Conservation (phyloP, 2,329 filamentous ascomycete species). For the Didymella keratinophila region DNA sequence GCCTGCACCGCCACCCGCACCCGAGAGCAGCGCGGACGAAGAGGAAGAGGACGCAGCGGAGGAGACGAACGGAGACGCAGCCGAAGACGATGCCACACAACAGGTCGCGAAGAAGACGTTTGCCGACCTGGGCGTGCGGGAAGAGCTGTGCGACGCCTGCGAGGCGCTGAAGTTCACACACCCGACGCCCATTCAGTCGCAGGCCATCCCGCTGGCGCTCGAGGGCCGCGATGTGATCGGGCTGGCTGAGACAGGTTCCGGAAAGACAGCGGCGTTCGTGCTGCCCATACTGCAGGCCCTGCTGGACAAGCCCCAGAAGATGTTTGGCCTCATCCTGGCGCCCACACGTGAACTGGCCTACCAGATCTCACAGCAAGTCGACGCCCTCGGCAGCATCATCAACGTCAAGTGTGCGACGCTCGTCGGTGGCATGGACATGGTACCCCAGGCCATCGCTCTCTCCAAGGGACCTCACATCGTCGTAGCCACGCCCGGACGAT, state of each 20-base stretch:
- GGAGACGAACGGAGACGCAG: slow-evolving; percentile 5
- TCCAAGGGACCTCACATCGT: slow-evolving; percentile 96
- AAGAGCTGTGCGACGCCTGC: slow-evolving; percentile 89
- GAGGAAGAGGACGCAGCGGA: slow-evolving; percentile 24
- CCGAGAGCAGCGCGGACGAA: slow-evolving; percentile 38
- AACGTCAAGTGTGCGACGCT: slow-evolving; percentile 86
- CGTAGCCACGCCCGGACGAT: slow-evolving; percentile 89
- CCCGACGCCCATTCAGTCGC: slow-evolving; percentile 87
- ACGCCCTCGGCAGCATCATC: slow-evolving; percentile 86
- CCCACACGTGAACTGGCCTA: slow-evolving; percentile 93
- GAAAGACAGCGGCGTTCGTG: slow-evolving; percentile 95
- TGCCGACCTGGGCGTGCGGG: slow-evolving; percentile 79
- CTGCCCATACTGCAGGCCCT: slow-evolving; percentile 89
- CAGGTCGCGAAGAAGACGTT: slow-evolving; percentile 65
- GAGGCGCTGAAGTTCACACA: slow-evolving; percentile 79
- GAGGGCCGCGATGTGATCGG: slow-evolving; percentile 88
- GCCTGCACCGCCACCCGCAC: slow-evolving; percentile 27
- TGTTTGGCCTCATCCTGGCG: slow-evolving; percentile 89
- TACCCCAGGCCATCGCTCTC: slow-evolving; percentile 86
- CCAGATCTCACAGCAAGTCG: slow-evolving; percentile 88
- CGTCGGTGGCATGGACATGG: slow-evolving; percentile 95
- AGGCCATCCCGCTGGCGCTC: slow-evolving; percentile 83
- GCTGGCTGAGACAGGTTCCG: slow-evolving; percentile 91
- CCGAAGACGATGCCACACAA: slow-evolving; percentile 1
- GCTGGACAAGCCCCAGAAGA: slow-evolving; percentile 82